phyloP scores from a whole-genome alignment of 1,284 basidiomycete species.

The Wallemia mellicola region DNA sequence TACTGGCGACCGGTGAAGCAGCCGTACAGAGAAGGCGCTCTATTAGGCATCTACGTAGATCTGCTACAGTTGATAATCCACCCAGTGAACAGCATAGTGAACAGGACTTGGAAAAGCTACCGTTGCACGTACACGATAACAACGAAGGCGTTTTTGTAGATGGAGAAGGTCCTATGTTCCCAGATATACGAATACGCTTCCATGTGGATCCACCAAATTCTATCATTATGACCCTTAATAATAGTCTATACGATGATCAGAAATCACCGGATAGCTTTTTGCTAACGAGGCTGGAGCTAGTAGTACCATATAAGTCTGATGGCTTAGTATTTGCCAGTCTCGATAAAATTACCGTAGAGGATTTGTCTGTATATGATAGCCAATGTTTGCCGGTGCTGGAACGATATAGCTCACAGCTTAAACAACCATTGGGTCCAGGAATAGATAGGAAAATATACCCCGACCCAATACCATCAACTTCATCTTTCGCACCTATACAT shows the following conservation, averaged over 20 bases:
- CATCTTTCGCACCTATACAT: not conserved
- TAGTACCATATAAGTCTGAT: not conserved
- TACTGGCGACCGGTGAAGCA: not conserved
- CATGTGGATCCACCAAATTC: not conserved
- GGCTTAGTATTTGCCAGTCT: not conserved
- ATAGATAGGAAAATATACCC: not conserved
- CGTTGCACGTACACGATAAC: not conserved
- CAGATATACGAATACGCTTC: not conserved
- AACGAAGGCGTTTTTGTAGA: not conserved
- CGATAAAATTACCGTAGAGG: not conserved
- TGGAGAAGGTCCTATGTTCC: not conserved
- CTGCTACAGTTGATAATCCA: not conserved
- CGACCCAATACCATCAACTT: not conserved
- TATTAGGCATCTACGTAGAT: not conserved
- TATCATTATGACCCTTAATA: not conserved
- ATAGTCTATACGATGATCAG: not conserved
- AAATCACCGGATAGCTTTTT: not conserved
- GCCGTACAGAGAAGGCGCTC: not conserved
- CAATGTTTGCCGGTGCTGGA: not conserved
- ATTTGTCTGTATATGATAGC: not conserved
- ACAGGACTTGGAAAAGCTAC: not conserved
- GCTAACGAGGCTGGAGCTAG: not conserved
- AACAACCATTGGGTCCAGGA: not conserved
- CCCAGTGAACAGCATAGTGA: not conserved
- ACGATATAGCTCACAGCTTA: not conserved